Evolutionary conservation across 768 basidiomycete species (phyloP), one percentile per base, ranked within the genome.

Genomic region (Auriscalpium orientale): DNA sequence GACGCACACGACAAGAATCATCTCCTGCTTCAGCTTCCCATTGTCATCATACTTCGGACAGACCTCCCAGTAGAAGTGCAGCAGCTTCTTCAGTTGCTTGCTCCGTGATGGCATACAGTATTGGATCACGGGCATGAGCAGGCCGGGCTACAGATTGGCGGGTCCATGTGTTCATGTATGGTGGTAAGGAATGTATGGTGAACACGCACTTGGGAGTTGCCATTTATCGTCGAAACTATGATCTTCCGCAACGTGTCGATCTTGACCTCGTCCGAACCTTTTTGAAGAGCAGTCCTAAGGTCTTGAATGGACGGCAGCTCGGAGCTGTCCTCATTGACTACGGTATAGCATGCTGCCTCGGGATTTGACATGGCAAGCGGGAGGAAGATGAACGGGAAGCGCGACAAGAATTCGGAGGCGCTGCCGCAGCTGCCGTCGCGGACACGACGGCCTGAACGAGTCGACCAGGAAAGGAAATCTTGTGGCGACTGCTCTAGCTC

Each of bases 121-220:
- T 82, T 99, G 97, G 63, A 99, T 98, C 71, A 98, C 87, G 7
- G 94, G 91, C 95, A 99, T 98, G 74, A 98, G 84, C 50, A 98
- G 71, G 52, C 82, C 74, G n/a, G 93, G 91, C 93, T 95, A 67
- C 28, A 28, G 5, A 7, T 28, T 28, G 28, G 5, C 4, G 20
- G 51, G 52, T 15, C 3, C 46, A 40, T 43, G 53, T n/a, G 20
- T 51, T 60, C 11, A 63, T 44, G 28, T 36, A 21, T 36, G 40
- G 16, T 9, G 22, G 51, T n/a, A 46, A 37, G 50, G 49, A 34
- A 6, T 45, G 35, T 15, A 33, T 16, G 33, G 12, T 49, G 21
- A 48, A 34, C 16, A 67, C 84, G 67, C 65, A 90, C 95, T 77
- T 95, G 90, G 60, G 87, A 79, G 71, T 91, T 93, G 37, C 95